Evolutionary conservation across 495 filamentous ascomycete genomes (phyloP).

Genomic region (Darksidea phi): DNA sequence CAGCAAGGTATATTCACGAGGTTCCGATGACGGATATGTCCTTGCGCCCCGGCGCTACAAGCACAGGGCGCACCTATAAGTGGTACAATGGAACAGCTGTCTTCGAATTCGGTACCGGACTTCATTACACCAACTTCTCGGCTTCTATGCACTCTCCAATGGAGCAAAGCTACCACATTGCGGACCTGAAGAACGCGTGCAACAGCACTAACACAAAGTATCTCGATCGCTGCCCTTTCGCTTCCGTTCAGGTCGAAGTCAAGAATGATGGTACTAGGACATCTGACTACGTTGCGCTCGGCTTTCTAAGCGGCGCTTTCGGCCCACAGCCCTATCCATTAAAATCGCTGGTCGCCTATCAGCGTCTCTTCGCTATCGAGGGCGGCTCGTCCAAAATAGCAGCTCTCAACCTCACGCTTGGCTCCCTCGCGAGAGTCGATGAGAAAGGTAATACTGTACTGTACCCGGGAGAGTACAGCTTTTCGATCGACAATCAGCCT

Average conservation of each 20-base stretch:
- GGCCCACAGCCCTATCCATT: constrained; percentile 63
- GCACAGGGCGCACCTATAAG: constrained; percentile 58
- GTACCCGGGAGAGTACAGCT: constrained; percentile 63
- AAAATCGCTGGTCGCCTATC: constrained; percentile 63
- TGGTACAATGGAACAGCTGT: constrained; percentile 59
- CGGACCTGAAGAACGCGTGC: constrained; percentile 38
- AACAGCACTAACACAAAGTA: constrained; percentile 33
- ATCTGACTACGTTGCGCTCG: constrained; percentile 62
- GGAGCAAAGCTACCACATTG: constrained; percentile 36
- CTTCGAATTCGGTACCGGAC: constrained; percentile 57
- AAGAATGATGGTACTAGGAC: constrained; percentile 54
- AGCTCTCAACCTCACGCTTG: constrained; percentile 55
- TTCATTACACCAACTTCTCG: constrained; percentile 54
- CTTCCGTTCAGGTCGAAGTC: constrained; percentile 47
- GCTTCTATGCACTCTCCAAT: constrained; percentile 39
- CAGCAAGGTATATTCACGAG: constrained; percentile 52
- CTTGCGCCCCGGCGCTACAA: constrained; percentile 49
- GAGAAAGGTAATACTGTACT: constrained; percentile 58
- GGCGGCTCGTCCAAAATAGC: constrained; percentile 44
- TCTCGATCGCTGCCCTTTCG: constrained; percentile 35
- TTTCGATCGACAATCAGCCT: constrained; percentile 55
- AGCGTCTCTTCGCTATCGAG: constrained; percentile 51
- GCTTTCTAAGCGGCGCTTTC: constrained; percentile 54
- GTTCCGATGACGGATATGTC: constrained; percentile 59
- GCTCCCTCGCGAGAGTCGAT: constrained; percentile 58